Evolutionary conservation across 2,329 filamentous ascomycete genomes (phyloP).

Genomic region (Sporothrix globosa): DNA sequence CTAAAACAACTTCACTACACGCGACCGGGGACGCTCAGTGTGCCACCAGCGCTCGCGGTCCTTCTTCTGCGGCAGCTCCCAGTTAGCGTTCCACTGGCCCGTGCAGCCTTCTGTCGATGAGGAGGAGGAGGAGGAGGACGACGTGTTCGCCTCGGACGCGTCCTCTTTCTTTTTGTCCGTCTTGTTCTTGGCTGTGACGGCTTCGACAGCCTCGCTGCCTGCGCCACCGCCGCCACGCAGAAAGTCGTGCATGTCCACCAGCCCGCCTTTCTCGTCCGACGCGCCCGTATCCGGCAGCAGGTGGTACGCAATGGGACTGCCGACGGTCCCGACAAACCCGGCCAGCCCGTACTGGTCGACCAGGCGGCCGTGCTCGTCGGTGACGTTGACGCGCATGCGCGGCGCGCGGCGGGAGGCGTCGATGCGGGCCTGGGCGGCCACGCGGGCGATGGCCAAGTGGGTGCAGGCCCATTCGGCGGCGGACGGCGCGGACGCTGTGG

Average conservation of each 20-base stretch:
- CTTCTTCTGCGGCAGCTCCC: constrained; percentile 42
- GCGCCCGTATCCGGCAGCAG: constrained; percentile 61
- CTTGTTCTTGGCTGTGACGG: constrained; percentile 34
- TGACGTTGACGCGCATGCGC: constrained; percentile 62
- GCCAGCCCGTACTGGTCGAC: constrained; percentile 59
- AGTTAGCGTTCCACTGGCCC: constrained; percentile 44
- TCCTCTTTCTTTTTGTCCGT: constrained; percentile 17
- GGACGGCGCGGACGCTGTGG: background rate
- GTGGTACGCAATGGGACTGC: constrained; percentile 63
- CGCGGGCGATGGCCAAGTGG: constrained; percentile 57
- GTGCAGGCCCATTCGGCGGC: constrained; percentile 25
- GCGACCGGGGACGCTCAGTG: constrained; percentile 44
- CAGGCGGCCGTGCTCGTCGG: constrained; percentile 55
- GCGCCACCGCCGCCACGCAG: constrained; percentile 45
- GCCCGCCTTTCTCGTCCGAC: constrained; percentile 59
- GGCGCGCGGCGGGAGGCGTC: constrained; percentile 59
- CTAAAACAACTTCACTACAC: constrained; percentile 34
- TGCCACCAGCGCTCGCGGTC: constrained; percentile 45
- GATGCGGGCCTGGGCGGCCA: constrained; percentile 67
- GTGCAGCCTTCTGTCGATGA: constrained; percentile 37
- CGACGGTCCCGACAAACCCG: constrained; percentile 64
- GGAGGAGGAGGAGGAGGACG: background rate
- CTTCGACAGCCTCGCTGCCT: constrained; percentile 25
- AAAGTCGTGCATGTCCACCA: constrained; percentile 58
- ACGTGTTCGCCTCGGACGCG: background rate